These are phyloP conservation scores for barrel medic (Medicago truncatula) DNA, from an alignment of 306 rosid genomes.

Conservation along the genomic window DNA sequence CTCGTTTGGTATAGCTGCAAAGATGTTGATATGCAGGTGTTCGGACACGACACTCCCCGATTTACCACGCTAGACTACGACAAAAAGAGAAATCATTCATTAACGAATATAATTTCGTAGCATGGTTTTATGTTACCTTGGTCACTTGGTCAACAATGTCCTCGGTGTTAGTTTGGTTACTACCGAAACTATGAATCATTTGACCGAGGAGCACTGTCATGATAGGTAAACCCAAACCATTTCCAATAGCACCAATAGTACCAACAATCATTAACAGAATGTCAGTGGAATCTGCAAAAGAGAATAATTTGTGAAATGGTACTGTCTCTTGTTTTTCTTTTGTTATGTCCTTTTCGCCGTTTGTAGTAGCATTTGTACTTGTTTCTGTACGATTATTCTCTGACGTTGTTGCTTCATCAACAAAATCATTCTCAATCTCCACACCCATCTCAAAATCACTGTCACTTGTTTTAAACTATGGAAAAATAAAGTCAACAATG, in stretches of 20 bases:
- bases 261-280: conserved; percentile 64
- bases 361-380: conserved; percentile 14
- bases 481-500: background rate
- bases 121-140: conserved; percentile 50
- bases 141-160: conserved; percentile 59
- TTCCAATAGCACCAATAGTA: conserved; percentile 74
- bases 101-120: no score
- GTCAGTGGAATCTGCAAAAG: conserved; percentile 80
- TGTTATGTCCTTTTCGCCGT: conserved; percentile 39
- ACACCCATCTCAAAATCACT: conserved; percentile 50
- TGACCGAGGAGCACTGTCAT: conserved; percentile 79
- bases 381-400: conserved; percentile 37
- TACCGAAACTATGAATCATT: conserved; percentile 65
- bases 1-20: no score
- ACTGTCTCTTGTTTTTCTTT: conserved; percentile 56
- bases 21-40: no score
- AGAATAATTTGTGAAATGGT: conserved; percentile 70
- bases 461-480: conserved; percentile 12
- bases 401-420: conserved; percentile 43
- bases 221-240: conserved; percentile 68
- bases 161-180: conserved; percentile 49
- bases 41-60: no score
- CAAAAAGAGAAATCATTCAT: no score
- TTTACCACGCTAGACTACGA: no score
- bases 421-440: conserved; percentile 32